Evolutionary conservation across 371 early-diverging fungal genomes (phyloP), one percentile per base, ranked within the genome.

Genomic region (Mortierella sp.): DNA sequence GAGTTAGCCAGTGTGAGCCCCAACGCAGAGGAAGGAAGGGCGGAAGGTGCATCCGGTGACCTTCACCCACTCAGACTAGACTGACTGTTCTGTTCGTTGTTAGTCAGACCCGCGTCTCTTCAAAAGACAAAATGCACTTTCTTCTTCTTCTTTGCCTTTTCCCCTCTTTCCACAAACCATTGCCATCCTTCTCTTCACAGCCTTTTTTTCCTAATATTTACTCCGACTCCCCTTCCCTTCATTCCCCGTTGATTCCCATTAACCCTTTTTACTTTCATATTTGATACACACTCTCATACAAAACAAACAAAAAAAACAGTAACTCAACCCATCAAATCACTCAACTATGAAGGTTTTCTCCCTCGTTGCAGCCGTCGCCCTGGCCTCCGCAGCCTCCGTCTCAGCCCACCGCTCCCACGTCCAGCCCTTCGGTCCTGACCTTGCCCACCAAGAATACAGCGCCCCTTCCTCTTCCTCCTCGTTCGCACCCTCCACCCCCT

Each of bases 381-480:
- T 82, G 75, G 63, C 82, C 21, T 51, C 51, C 21, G 84, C 79
- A 24, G 79, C 84, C n/a, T 82, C 84, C 55, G 55, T 75, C 2
- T 58, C 78, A 54, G 83, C 84, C 35, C 83, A 82, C 73, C 88
- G 88, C 32, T 72, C 78, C 54, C 77, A 76, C 51, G 83, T 87
- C 73, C 83, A 82, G 71, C 87, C 87, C 63, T 88, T 88, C 77
- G 88, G 88, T 35, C 88, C 88, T 21, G 87, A 81, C 44, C 55
- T 88, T 56, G 70, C 71, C 76, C 88, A 87, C 80, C 79, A 77
- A 38, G 75, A 81, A 44, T 87, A 81, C 75, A 56, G 54, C 54
- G 51, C 81, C 10, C 63, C 81, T 48, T 41, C 79, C 12, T 21
- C 70, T n/a, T 18, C 71, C 49, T 38, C 56, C 51, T 56, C 74